Percentiles rank a stretch among this genome's conserved stretches.
Conservation (phyloP, 139 green algal genomes). For the Auxenochlorella pyrenoidosa region DNA sequence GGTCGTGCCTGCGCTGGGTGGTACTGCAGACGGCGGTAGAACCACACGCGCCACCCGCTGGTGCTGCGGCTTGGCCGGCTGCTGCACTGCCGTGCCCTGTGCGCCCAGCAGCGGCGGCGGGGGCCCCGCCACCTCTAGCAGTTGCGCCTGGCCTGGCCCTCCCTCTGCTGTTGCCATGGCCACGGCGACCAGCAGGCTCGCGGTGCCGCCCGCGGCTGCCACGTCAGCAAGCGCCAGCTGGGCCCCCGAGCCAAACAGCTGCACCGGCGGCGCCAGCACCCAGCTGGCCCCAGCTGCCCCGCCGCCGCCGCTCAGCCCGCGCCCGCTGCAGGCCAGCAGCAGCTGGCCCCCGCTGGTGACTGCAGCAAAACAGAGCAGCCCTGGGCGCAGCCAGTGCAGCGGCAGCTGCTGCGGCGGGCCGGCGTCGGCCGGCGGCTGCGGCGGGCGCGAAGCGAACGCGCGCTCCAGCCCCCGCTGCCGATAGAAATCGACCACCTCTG, state of each 20-base stretch:
- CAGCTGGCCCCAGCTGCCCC: not conserved
- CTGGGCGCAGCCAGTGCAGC: constrained; percentile 14
- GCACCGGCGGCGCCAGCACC: not conserved
- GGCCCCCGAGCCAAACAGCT: not conserved
- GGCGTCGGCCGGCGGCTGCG: not conserved
- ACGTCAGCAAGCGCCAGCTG: not conserved
- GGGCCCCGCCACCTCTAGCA: not conserved
- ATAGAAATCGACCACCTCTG: not conserved
- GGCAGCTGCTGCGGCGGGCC: not conserved
- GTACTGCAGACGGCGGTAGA: not conserved
- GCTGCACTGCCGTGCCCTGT: not conserved
- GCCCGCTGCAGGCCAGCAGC: constrained; percentile 14
- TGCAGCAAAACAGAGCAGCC: constrained; percentile 8
- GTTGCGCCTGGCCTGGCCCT: not conserved
- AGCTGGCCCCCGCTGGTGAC: constrained; percentile 7
- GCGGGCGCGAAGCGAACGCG: not conserved
- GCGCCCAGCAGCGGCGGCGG: not conserved
- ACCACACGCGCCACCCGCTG: not conserved
- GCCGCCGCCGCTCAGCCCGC: not conserved
- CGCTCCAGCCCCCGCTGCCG: constrained; percentile 3
- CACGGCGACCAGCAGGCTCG: not conserved
- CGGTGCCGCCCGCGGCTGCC: not conserved
- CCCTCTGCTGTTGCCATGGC: not conserved
- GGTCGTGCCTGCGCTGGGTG: not conserved
- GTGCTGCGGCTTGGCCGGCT: not conserved